A percentile compares a stretch with the other conserved stretches of the same genome.
Evolutionary conservation across 176 grass and related monocot species (phyloP).

Genomic region (Eragrostis curvula): DNA sequence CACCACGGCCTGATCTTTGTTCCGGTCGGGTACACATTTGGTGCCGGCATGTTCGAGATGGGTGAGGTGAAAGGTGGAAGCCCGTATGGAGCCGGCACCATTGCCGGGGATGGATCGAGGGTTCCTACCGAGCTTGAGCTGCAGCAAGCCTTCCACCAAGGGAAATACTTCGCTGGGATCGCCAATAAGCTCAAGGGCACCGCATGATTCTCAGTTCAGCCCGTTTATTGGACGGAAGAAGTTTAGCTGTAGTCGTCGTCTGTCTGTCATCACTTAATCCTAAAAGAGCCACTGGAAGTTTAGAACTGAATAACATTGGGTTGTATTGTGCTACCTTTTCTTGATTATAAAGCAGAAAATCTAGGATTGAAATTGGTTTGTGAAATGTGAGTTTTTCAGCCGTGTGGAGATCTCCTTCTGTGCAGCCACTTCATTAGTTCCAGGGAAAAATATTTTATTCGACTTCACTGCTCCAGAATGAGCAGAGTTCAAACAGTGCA

Average conservation of each 20-base stretch:
- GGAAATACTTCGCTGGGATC: slow-evolving; percentile 72
- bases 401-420: not conserved
- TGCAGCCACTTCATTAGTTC: not conserved
- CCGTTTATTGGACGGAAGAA: slow-evolving; percentile 5
- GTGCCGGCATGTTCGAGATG: slow-evolving; percentile 79
- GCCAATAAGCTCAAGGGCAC: slow-evolving; percentile 71
- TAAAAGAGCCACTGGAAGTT: not conserved
- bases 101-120: slow-evolving; percentile 74
- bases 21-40: slow-evolving; percentile 81
- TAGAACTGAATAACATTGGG: not conserved
- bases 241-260: not conserved
- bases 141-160: slow-evolving; percentile 76
- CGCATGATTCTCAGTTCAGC: slow-evolving; percentile 24
- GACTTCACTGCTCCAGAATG: not conserved
- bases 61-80: slow-evolving; percentile 65
- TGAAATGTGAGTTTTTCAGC: not conserved
- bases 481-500: too few relatives aligned
- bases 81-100: slow-evolving; percentile 70
- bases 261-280: not conserved
- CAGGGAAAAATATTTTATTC: not conserved
- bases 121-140: slow-evolving; percentile 66
- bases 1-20: slow-evolving; percentile 90
- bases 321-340: not conserved
- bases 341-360: not conserved
- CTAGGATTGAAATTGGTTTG: not conserved